These are phyloP conservation scores for Botrytis fragariae DNA, from an alignment of 2,329 filamentous ascomycete species.

Conservation along the genomic window DNA sequence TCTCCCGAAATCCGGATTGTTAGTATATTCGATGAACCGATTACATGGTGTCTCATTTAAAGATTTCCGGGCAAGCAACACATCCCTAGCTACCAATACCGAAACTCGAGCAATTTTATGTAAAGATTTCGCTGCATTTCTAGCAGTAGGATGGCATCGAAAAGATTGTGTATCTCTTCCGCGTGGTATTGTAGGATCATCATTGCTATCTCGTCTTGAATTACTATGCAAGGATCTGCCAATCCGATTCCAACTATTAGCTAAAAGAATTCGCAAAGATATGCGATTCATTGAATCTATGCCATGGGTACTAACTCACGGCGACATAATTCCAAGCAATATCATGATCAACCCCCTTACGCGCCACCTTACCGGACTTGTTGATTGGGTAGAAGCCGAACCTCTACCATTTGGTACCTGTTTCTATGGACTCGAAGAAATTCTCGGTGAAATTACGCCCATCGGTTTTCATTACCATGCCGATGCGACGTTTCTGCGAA, in stretches of 20 bases:
- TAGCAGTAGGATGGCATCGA: slow-evolving; percentile 42
- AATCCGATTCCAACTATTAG: slow-evolving; percentile 32
- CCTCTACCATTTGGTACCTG: slow-evolving; percentile 57
- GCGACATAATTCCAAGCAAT: slow-evolving; percentile 58
- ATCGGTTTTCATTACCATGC: slow-evolving; percentile 44
- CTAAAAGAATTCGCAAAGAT: slow-evolving; percentile 30
- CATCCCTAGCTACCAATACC: slow-evolving; percentile 1
- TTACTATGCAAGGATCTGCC: slow-evolving; percentile 42
- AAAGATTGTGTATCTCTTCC: slow-evolving; percentile 13
- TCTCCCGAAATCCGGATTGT: slow-evolving; percentile 33
- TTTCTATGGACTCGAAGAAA: slow-evolving; percentile 59
- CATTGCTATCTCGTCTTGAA: slow-evolving; percentile 43
- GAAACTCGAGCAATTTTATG: slow-evolving; percentile 39
- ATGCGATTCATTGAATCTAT: slow-evolving; percentile 43
- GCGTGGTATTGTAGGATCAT: slow-evolving; percentile 43
- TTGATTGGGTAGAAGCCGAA: slow-evolving; percentile 66
- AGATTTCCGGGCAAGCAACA: slow-evolving; percentile 37
- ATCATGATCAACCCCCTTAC: slow-evolving; percentile 50
- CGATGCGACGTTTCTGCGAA: slow-evolving; percentile 45
- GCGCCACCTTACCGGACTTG: slow-evolving; percentile 50
- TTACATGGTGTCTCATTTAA: slow-evolving; percentile 42
- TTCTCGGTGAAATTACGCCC: slow-evolving; percentile 49
- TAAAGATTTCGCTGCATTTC: slow-evolving; percentile 44
- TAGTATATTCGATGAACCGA: slow-evolving; percentile 45
- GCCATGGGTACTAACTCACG: slow-evolving; percentile 58